A percentile compares a stretch with the other conserved stretches of the same genome.
Conservation (phyloP, 768 basidiomycete species). For the Strobilomyces echinocephalus region DNA sequence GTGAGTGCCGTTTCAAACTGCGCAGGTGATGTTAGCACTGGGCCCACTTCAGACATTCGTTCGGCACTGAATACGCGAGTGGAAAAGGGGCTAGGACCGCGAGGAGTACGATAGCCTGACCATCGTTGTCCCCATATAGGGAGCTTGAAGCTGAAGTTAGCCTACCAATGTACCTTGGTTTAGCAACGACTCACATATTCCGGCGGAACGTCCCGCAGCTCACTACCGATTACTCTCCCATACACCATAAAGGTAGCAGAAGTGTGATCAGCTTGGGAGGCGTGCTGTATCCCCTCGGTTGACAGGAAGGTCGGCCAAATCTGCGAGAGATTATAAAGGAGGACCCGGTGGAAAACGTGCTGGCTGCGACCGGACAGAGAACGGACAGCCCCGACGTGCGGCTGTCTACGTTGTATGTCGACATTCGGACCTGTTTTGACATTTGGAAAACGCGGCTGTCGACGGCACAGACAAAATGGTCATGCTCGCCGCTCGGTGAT, state of each 20-base stretch:
- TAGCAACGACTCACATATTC: slow-evolving; percentile 22
- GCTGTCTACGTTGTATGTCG: slow-evolving; percentile 14
- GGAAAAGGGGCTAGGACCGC: slow-evolving; percentile 26
- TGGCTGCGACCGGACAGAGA: slow-evolving; percentile 12
- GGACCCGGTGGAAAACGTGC: slow-evolving; percentile 20
- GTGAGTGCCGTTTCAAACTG: slow-evolving; percentile 16
- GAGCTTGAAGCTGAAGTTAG: slow-evolving; percentile 20
- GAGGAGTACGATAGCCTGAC: slow-evolving; percentile 20
- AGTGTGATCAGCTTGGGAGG: slow-evolving; percentile 14
- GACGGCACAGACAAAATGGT: slow-evolving; percentile 8
- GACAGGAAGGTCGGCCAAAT: slow-evolving; percentile 15
- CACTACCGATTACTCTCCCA: slow-evolving; percentile 29
- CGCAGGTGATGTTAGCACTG: slow-evolving; percentile 17
- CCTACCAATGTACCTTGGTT: not conserved
- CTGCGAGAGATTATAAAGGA: slow-evolving; percentile 24
- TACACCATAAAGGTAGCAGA: slow-evolving; percentile 19
- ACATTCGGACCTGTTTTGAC: slow-evolving; percentile 14
- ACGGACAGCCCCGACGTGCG: slow-evolving; percentile 24
- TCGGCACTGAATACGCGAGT: slow-evolving; percentile 16
- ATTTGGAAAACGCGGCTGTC: slow-evolving; percentile 26
- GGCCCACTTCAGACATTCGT: slow-evolving; percentile 21
- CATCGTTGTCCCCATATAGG: slow-evolving; percentile 33
- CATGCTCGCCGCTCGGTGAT: slow-evolving; percentile 15
- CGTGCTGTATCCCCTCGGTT: slow-evolving; percentile 15
- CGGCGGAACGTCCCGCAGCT: slow-evolving; percentile 28